These are phyloP conservation scores for Ophiostoma sp. DNA, from an alignment of 2,329 filamentous ascomycete genomes.

Conservation along the genomic window DNA sequence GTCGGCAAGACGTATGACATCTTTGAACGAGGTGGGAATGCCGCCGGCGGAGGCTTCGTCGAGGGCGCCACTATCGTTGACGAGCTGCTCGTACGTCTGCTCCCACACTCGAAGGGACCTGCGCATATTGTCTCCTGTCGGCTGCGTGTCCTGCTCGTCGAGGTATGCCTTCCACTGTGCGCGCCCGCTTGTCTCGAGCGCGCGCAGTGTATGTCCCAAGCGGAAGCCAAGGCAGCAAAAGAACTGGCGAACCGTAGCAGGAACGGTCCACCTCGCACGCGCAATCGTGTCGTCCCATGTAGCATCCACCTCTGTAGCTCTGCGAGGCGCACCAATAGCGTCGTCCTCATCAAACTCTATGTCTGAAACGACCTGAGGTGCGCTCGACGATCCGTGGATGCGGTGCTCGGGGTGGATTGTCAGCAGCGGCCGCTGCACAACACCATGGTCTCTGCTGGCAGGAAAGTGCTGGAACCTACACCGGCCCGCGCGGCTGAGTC, in stretches of 20 bases:
- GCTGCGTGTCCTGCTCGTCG: neutral
- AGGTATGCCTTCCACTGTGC: constrained; percentile 15
- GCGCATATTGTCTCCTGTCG: neutral
- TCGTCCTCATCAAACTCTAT: constrained; percentile 23
- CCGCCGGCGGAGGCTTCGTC: neutral
- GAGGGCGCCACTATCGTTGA: neutral
- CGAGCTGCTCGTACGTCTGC: constrained; percentile 16
- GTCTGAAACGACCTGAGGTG: too few relatives aligned
- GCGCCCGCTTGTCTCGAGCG: constrained; percentile 23
- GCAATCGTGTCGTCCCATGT: constrained; percentile 24
- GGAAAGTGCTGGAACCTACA: constrained; percentile 22
- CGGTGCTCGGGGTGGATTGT: constrained; percentile 34
- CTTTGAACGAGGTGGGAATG: constrained; percentile 26
- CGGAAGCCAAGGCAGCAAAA: constrained; percentile 31
- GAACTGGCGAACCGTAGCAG: constrained; percentile 26
- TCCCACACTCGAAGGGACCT: constrained; percentile 19
- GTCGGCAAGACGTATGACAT: constrained; percentile 35
- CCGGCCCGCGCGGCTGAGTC: constrained; percentile 27
- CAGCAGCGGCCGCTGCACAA: constrained; percentile 30
- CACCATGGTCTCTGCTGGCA: constrained; percentile 25
- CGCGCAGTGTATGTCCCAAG: constrained; percentile 29
- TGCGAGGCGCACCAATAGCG: constrained; percentile 24
- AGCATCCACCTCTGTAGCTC: constrained; percentile 20
- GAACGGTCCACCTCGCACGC: constrained; percentile 16
- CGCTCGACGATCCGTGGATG: constrained; percentile 10